These are phyloP conservation scores for Neopestalotiopsis sp. DNA, from an alignment of 2,329 filamentous ascomycete genomes.

Conservation along the genomic window DNA sequence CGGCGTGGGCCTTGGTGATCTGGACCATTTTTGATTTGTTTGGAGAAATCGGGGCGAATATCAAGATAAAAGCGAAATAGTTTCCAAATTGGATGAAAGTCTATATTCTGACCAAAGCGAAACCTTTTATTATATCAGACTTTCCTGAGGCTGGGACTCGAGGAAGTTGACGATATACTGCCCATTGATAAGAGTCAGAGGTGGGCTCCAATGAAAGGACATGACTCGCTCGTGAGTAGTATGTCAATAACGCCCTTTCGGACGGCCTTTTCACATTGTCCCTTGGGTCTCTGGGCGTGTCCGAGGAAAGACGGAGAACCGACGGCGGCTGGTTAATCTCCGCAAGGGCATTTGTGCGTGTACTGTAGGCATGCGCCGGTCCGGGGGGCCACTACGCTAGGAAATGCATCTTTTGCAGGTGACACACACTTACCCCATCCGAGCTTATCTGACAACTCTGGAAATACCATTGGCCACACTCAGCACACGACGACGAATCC, in stretches of 20 bases:
- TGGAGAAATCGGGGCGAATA: not conserved
- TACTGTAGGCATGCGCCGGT: too few relatives aligned
- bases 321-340: not conserved
- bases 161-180: not conserved
- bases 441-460: too few relatives aligned
- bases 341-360: not conserved
- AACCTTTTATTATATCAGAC: not conserved
- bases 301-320: not conserved
- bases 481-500: not conserved
- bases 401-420: not conserved
- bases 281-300: not conserved
- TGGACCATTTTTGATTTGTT: slow-evolving; percentile 52
- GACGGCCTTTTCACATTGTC: not conserved
- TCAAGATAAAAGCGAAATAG: not conserved
- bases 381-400: too few relatives aligned
- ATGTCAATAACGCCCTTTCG: slow-evolving; percentile 3
- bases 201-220: not conserved
- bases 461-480: not conserved
- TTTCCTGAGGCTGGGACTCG: not conserved
- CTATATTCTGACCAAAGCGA: not conserved
- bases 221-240: not conserved
- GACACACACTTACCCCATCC: too few relatives aligned
- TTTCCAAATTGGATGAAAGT: not conserved
- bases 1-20: slow-evolving; percentile 59
- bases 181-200: not conserved